Evolutionary conservation across 1,284 basidiomycete species (phyloP), one percentile per base, ranked within the genome.

Genomic region (Trichosporon ovoides): DNA sequence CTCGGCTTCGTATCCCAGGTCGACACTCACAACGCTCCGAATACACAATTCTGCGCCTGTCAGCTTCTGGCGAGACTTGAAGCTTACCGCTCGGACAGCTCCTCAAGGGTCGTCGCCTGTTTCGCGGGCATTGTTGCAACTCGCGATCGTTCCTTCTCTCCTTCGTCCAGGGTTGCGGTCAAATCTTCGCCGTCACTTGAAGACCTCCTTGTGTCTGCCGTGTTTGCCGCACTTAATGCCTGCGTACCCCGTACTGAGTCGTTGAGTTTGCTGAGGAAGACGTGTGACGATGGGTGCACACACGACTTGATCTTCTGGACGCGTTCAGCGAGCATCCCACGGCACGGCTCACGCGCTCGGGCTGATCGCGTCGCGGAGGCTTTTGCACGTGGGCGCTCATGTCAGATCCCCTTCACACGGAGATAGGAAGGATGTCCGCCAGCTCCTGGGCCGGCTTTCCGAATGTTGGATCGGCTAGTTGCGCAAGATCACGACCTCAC

Each of bases 81-180:
- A 31, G 63, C 71, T 46, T 56, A 76, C 76, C 72, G 61, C 61
- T 78, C 75, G 11, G 75, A 67, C 37, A 76, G 62, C 57, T 78
- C 75, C 63, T 76, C 75, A 31, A 77, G 69, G 7, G 76, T 57
- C 36, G 57, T 49, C 34, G 59, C 43, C 46, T 55, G 18, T 22
- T 59, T 60, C 14, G 56, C 28, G 19, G 56, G 53, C 52, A 55
- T 57, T 28, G 10, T 48, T 31, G 28, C 28, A n/a, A n/a, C n/a
- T n/a, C n/a, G 4, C 28, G 9, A 31, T 31, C 28, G 36, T 13
- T 12, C 24, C 24, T 16, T 16, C 20, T 48, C 43, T 48, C 16
- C 16, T 28, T 16, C 24, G n/a, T n/a, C n/a, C n/a, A n/a, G n/a
- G n/a, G n/a, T 31, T 5, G 28, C 28, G 4, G 28, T 31, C 4